Percentiles rank a stretch among this genome's conserved stretches.
phyloP scores from a whole-genome alignment of 2,329 filamentous ascomycete genomes.

The Sordariomycetes sp. region DNA sequence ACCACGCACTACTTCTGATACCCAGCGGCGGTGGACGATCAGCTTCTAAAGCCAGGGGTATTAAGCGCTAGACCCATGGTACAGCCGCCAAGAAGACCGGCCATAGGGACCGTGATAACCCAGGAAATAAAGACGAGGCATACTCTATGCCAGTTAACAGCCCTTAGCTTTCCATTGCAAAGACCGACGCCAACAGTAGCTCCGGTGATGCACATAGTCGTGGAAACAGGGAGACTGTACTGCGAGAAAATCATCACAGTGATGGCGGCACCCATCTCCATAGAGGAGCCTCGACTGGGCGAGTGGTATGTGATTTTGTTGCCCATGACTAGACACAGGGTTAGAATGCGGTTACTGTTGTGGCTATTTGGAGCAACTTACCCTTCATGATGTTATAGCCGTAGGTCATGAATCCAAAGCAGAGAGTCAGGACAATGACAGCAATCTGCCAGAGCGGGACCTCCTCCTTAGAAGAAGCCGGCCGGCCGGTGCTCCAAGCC shows the following conservation, averaged over 20 bases:
- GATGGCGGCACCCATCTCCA: constrained; percentile 72
- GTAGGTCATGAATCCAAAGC: constrained; percentile 59
- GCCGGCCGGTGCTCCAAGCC: constrained; percentile 53
- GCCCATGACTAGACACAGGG: constrained; percentile 52
- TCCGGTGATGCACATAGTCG: constrained; percentile 70
- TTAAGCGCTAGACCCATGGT: constrained; percentile 29
- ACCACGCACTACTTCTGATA: background rate
- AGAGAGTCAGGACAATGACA: constrained; percentile 54
- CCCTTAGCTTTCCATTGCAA: constrained; percentile 61
- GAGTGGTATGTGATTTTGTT: constrained; percentile 69
- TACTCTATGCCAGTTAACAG: constrained; percentile 68
- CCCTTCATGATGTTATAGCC: constrained; percentile 81
- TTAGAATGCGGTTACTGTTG: constrained; percentile 9
- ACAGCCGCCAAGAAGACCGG: constrained; percentile 27
- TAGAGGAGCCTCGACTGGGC: constrained; percentile 48
- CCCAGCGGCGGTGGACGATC: background rate
- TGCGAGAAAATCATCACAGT: constrained; percentile 69
- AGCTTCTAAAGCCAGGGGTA: constrained; percentile 14
- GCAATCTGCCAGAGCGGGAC: constrained; percentile 71
- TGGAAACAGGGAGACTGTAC: constrained; percentile 65
- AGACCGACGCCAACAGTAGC: constrained; percentile 70
- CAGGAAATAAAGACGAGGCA: constrained; percentile 56
- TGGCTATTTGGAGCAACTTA: constrained; percentile 20
- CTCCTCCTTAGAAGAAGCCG: constrained; percentile 48
- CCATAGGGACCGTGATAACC: constrained; percentile 32